Evolutionary conservation across 805 yeast genomes (phyloP).

Genomic region (Candida ascalaphidarum): DNA sequence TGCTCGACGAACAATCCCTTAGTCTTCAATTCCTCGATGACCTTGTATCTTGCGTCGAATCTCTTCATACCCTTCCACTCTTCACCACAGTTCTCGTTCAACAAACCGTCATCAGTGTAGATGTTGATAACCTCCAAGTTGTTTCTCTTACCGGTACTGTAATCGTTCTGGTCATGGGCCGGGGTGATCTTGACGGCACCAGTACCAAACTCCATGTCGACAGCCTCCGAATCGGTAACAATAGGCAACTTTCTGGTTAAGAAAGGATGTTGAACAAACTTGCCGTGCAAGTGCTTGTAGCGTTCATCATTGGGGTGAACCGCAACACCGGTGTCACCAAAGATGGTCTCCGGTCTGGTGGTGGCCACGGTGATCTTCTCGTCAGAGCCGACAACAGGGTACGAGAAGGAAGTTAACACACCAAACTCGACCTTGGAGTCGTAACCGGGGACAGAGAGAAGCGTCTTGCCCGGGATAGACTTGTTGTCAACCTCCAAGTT

Average conservation of each 20-base stretch:
- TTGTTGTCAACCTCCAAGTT: slow-evolving; percentile 95
- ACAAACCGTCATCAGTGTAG: slow-evolving; percentile 81
- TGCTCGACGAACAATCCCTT: slow-evolving; percentile 75
- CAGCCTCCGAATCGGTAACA: slow-evolving; percentile 84
- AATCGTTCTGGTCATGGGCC: slow-evolving; percentile 97
- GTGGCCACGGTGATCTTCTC: slow-evolving; percentile 92
- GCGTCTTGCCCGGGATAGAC: slow-evolving; percentile 74
- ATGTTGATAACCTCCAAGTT: slow-evolving; percentile 82
- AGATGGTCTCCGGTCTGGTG: slow-evolving; percentile 96
- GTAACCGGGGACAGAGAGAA: slow-evolving; percentile 81
- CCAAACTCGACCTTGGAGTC: slow-evolving; percentile 91
- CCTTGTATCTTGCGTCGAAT: slow-evolving; percentile 84
- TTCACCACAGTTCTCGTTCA: slow-evolving; percentile 84
- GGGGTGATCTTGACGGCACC: slow-evolving; percentile 99
- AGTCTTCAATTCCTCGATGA: slow-evolving; percentile 70
- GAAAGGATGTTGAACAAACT: slow-evolving; percentile 85
- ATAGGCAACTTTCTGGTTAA: slow-evolving; percentile 80
- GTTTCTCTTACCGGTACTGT: slow-evolving; percentile 91
- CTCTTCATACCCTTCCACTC: slow-evolving; percentile 88
- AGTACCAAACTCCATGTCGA: slow-evolving; percentile 98
- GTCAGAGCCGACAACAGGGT: slow-evolving; percentile 75
- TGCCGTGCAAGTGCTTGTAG: slow-evolving; percentile 92
- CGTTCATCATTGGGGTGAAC: slow-evolving; percentile 94
- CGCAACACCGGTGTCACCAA: slow-evolving; percentile 97
- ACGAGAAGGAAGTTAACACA: slow-evolving; percentile 91